Evolutionary conservation across 441 rosid species (phyloP).

Genomic region (Flueggea neowawraea): DNA sequence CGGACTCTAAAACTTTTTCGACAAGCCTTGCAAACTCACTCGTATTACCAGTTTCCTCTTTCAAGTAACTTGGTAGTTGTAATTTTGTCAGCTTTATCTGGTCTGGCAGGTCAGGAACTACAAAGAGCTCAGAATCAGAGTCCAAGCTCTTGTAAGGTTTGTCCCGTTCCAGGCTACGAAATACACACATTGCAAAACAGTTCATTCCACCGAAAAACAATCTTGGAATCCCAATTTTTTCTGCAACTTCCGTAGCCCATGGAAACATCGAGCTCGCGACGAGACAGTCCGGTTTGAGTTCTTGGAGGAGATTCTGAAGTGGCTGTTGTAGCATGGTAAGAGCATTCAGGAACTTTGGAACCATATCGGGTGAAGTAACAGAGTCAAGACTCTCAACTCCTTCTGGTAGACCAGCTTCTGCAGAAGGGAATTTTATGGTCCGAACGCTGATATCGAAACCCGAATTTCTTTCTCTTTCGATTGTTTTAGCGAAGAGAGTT

Average conservation of each 20-base stretch:
- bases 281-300: slow-evolving; percentile 9
- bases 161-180: neutral
- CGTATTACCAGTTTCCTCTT: neutral
- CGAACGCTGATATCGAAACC: slow-evolving; percentile 15
- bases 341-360: slow-evolving; percentile 9
- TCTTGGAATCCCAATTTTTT: slow-evolving; percentile 20
- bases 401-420: slow-evolving; percentile 23
- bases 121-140: slow-evolving; percentile 12
- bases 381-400: slow-evolving; percentile 15
- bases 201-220: slow-evolving; percentile 17
- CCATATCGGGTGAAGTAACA: slow-evolving; percentile 11
- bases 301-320: slow-evolving; percentile 10
- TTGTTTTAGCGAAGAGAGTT: slow-evolving; percentile 10
- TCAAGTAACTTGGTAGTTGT: slow-evolving; percentile 3
- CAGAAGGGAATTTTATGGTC: slow-evolving; percentile 13
- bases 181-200: slow-evolving; percentile 9
- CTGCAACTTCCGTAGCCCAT: slow-evolving; percentile 17
- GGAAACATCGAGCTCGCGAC: slow-evolving; percentile 19
- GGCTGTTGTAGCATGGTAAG: slow-evolving; percentile 18
- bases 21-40: neutral
- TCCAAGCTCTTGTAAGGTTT: slow-evolving; percentile 4
- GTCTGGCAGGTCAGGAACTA: slow-evolving; percentile 17
- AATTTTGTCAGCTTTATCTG: slow-evolving; percentile 13
- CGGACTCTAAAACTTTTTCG: neutral
- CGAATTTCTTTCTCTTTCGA: neutral